Evolutionary conservation across 116 monocot genomes (phyloP), one percentile per base, ranked within the genome.

Genomic region (Cymodocea nodosa): DNA sequence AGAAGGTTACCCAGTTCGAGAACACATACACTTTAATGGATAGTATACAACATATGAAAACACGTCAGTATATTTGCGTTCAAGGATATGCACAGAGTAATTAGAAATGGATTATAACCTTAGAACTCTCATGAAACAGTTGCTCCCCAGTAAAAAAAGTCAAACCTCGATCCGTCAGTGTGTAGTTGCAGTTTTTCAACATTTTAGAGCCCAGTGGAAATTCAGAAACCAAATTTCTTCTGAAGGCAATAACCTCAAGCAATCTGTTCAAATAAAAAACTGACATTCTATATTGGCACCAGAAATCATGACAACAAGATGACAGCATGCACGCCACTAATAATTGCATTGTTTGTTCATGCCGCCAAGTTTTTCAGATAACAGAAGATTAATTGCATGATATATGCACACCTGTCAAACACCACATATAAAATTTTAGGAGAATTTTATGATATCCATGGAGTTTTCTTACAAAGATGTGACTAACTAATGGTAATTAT

Each of bases 111-210:
- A 17, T 10, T 8, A 55, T 62, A 53, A 93, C 92, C 83, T 88
- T 82, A 67, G 84, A 89, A 70, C 88, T 88, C 64, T 91, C 82
- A 59, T 75, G 59, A 56, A 89, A 68, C 22, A 89, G 80, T 64
- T 88, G 98, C 59, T 76, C 50, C 71, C 98, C 92, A 18, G 89
- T 98, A 76, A 89, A 98, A 16, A 81, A 77, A 71, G 86, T 89
- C 60, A n/a, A 98, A 98, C 65, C 92, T 83, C 68, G 78, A 50
- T 60, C 63, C 34, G 71, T 72, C 76, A 50, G 56, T 67, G 20
- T 72, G 36, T 23, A 71, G 58, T 37, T 52, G 55, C 23, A 66
- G 70, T 25, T 50, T 52, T 55, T 72, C 61, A n/a, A 67, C 24
- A 55, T 22, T 64, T 40, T 10, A 10, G 40, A 8, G 40, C 6